phyloP scores from a whole-genome alignment of 73 alveolate genomes.

The Paramecium sonneborni region DNA sequence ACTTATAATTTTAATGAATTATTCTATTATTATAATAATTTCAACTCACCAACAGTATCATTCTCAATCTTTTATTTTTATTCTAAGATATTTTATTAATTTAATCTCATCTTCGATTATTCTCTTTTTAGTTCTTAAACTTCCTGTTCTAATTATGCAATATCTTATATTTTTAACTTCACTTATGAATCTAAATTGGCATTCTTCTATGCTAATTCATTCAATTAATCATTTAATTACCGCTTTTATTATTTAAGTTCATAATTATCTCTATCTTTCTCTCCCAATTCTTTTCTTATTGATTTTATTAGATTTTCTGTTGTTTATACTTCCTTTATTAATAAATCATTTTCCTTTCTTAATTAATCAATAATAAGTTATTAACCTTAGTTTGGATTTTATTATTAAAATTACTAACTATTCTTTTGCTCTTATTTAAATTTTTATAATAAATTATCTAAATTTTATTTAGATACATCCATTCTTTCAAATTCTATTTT shows the following conservation, averaged over 20 bases:
- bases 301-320: background rate
- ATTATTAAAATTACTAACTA: background rate
- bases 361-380: background rate
- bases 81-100: background rate
- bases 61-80: background rate
- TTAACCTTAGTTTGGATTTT: background rate
- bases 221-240: background rate
- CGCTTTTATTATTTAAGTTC: slow-evolving; percentile 21
- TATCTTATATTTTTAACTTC: background rate
- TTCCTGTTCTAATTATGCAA: background rate
- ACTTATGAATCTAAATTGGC: slow-evolving; percentile 27
- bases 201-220: background rate
- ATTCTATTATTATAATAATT: background rate
- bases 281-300: background rate
- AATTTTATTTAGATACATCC: slow-evolving; percentile 28
- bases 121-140: background rate
- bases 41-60: background rate
- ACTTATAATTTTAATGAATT: background rate
- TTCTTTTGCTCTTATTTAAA: slow-evolving; percentile 8
- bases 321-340: background rate
- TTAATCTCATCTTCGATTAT: background rate
- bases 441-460: background rate
- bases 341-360: slow-evolving; percentile 12
- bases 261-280: slow-evolving; percentile 39
- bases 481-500: slow-evolving; percentile 25